Base-by-base conservation (phyloP, 345 rosid genomes). In the Bruguiera sexangula region DNA sequence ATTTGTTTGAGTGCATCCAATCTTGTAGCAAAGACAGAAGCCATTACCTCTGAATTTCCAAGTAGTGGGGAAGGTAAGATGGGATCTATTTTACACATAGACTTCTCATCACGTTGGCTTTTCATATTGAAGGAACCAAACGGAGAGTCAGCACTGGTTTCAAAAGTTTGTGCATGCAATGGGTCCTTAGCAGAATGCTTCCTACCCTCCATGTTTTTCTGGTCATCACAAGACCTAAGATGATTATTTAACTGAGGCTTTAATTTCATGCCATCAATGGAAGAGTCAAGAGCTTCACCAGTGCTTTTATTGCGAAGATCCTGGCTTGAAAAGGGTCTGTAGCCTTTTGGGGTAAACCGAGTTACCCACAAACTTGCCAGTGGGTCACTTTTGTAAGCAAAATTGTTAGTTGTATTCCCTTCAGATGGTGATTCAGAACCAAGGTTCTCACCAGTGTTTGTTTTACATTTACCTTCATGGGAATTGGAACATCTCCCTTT, bases 281-380 rank as follows among this genome's bases (percentile, higher is more conserved):
- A 69, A 68, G 73, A 79, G 51, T 73, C 80, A 63, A 63, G 70
- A 62, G 76, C 72, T 55, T 67, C 71, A 56, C 27, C 37, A 2
- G 56, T n/a, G 62, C 68, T 58, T 34, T 20, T 69, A 66, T 61
- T 66, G 66, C 22, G 29, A 30, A 30, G 27, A 63, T 77, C 82
- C 66, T 26, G 52, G 71, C 78, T 80, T 24, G 54, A 65, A 24
- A 73, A 55, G 52, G 79, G 64, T 60, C 75, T 43, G 60, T 78
- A 63, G 34, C 63, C 6, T 77, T 79, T 87, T 11, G 88, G 66
- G 69, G 88, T 61, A 79, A 89, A 86, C 69, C 96, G 85, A 75
- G 92, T 78, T 71, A 91, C 82, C 97, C 97, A 91, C 80, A 78
- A 80, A 73, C 88, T 89, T 63, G 85, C 75, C n/a, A 69, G 74